Base-by-base conservation (phyloP, 441 rosid species). In the Capsella rubella region DNA sequence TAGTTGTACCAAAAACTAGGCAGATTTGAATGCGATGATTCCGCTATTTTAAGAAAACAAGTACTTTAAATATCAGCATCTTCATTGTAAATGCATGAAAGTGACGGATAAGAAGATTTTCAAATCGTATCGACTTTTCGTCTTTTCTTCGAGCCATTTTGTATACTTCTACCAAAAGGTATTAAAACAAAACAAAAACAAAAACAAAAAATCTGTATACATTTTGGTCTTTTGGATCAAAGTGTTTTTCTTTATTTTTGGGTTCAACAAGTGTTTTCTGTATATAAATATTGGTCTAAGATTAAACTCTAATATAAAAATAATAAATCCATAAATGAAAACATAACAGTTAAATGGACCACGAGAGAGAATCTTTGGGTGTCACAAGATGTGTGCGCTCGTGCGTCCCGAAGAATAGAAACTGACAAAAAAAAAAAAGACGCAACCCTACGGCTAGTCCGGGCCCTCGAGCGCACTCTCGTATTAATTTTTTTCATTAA, bases 11-110 rank as follows among this genome's bases (percentile, higher is more conserved):
- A 49, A 2, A 70, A 70, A 64, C 64, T 16, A 65, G 69, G 73
- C 80, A 59, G 51, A 35, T 71, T 77, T 77, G 27, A 65, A 64
- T 77, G 73, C 76, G 80, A 65, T 65, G 76, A 77, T 77, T 77
- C 73, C 73, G 80, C 68, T 58, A 39, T 64, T 32, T 50, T 27
- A 50, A 51, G 42, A 25, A 28, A 64, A 21, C 15, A 32, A 69
- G 62, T 21, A 46, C 25, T 21, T 2, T 34, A 40, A 8, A 52
- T 29, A 29, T 29, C 8, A 34, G 68, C 49, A 60, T 52, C 4
- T 53, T 69, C 64, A 69, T 62, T 61, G 64, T 49, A 25, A 64
- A 70, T 64, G 39, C 72, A 65, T 77, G 76, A 70, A 39, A 71
- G 47, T 51, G 80, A 77, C 39, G 55, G 21, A 16, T 51, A 64